Evolutionary conservation across 2,329 filamentous ascomycete species (phyloP).

Genomic region (Phialophora chinensis): DNA sequence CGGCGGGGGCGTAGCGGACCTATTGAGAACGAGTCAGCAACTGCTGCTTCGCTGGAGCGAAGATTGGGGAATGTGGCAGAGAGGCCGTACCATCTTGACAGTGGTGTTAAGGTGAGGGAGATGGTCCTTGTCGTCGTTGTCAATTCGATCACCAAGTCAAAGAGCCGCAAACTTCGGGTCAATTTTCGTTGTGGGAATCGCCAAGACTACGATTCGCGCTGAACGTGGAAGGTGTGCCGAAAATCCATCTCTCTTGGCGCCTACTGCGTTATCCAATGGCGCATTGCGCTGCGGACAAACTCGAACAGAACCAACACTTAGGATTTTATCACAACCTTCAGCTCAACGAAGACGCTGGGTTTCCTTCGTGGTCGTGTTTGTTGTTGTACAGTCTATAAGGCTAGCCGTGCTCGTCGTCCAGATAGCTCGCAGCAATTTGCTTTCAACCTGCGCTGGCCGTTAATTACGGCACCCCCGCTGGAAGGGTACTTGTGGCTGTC

Average conservation of each 20-base stretch:
- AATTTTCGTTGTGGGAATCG: constrained; percentile 32
- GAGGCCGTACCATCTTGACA: constrained; percentile 38
- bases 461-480: too few relatives aligned
- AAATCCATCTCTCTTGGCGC: not conserved
- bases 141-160: constrained; percentile 28
- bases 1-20: constrained; percentile 94
- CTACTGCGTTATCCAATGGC: not conserved
- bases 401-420: not conserved
- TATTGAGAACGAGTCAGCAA: constrained; percentile 46
- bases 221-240: not conserved
- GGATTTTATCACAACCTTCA: not conserved
- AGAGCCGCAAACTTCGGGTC: constrained; percentile 14
- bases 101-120: constrained; percentile 10
- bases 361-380: not conserved
- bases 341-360: not conserved
- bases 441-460: not conserved
- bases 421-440: not conserved
- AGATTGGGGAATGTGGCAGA: not conserved
- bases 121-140: constrained; percentile 36
- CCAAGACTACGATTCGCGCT: constrained; percentile 1
- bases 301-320: not conserved
- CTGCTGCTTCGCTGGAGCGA: constrained; percentile 3
- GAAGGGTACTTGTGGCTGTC: not conserved
- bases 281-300: not conserved
- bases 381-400: not conserved